Evolutionary conservation across 2,329 filamentous ascomycete species (phyloP), one percentile per base, ranked within the genome.

Genomic region (Helotiales sp.): DNA sequence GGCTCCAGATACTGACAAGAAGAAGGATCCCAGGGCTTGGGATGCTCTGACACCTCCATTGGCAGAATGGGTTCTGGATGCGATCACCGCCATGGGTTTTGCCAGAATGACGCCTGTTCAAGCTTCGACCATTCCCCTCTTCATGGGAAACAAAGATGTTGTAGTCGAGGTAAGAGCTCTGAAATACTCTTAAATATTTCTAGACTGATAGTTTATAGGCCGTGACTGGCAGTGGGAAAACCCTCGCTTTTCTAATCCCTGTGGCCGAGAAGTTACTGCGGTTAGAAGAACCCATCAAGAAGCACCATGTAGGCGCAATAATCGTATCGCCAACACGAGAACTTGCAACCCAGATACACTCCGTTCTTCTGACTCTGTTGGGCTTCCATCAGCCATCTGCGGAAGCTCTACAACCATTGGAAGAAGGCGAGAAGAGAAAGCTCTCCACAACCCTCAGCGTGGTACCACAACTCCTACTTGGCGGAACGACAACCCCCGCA

Each of bases 301-400:
- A 91, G 76, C 91, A 97, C 78, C 93, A 98, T 78, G 87, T 99
- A 67, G 92, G 91, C 67, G 93, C 92, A 71, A 96, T 99, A 70
- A 89, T 99, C 74, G 89, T 99, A 68, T 95, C 94, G 17, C 96
- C 96, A 0, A 99, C 93, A 1, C 89, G 96, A 79, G 96, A 99
- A 80, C 85, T 99, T 60, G 95, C 96, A 1, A 89, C 88, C 0
- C 96, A 99, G 78, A 98, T 98, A 63, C 88, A 97, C 76, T 86
- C 90, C 59, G 93, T 97, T 1, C 84, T 97, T 5, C 77, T 88
- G 0, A 91, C 89, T 0, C 81, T 99, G 28, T 82, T 98, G 37
- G 87, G 89, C 37, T 98, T 97, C 75, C 96, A 99, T 78, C 84
- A 85, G 37, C 87, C 91, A 0, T 97, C 94, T 1, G 88, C 92